Evolutionary conservation across 208 protist genomes (phyloP), one percentile per base, ranked within the genome.

Genomic region (Tritrichomonas musculus): DNA sequence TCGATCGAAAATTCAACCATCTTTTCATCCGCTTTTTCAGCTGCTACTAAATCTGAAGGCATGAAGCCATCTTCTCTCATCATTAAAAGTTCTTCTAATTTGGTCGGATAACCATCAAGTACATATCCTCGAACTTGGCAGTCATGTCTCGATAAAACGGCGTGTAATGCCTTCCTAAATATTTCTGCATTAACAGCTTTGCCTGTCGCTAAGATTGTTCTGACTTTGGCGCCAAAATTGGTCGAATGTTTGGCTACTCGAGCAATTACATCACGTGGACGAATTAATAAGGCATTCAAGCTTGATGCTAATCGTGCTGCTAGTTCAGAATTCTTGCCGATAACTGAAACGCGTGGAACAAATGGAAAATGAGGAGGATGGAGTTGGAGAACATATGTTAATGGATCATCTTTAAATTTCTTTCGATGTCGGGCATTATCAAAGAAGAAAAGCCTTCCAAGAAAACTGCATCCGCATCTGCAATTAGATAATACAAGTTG

Each of bases 111-210:
- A 30, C 47, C 77, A 57, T 88, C 77, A n/a, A 88, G 20, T 20
- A 88, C 47, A 17, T 53, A 88, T 9, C 77, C 77, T 88, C 47
- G 33, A 13, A 88, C 47, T 88, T 88, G 77, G n/a, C 77, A 88
- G 30, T 88, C 77, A 47, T 88, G 77, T 88, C 77, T 88, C 30
- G 47, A 53, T 3, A 88, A 17, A 50, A 88, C 77, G 9, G 77
- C 41, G 1, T 30, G 9, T 5, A 88, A 30, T 39, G 73, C 73
- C 11, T 25, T 47, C 17, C 47, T 25, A 30, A 88, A 88, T 3
- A 88, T 88, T 13, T 44, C 25, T 33, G 77, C 41, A 57, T 88
- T 36, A 39, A 88, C 47, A 5, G 47, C 47, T 39, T 36, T 49
- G 27, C 47, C 41, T 39, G 17, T 55, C 39, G 77, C 41, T 27